These are phyloP conservation scores for Syzygium aromaticum DNA, from an alignment of 345 rosid genomes.

Conservation along the genomic window DNA sequence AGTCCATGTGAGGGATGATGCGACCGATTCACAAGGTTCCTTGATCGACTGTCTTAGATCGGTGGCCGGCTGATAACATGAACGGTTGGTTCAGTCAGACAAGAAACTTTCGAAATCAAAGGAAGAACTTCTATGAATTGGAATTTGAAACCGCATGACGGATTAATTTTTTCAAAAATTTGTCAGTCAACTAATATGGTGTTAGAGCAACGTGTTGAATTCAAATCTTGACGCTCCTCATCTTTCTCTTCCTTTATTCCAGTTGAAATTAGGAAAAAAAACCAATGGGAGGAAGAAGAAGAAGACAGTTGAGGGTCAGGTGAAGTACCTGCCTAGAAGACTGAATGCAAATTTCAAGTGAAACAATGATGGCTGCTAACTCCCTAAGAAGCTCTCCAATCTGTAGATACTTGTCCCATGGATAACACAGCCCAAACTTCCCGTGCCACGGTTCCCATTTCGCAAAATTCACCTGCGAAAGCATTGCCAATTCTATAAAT, in stretches of 20 bases:
- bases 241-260: neutral
- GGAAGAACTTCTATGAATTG: neutral
- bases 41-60: conserved; percentile 15
- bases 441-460: conserved; percentile 99
- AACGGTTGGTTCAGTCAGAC: neutral
- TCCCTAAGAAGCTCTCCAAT: conserved; percentile 57
- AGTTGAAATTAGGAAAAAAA: neutral
- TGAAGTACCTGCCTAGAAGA: conserved; percentile 29
- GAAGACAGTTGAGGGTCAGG: neutral
- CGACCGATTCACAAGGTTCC: conserved; percentile 31
- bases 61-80: conserved; percentile 10
- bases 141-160: neutral
- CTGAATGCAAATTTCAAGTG: conserved; percentile 29
- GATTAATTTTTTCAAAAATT: neutral
- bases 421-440: conserved; percentile 60
- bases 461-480: conserved; percentile 61
- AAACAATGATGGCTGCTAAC: conserved; percentile 26
- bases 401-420: conserved; percentile 62
- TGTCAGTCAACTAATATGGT: neutral
- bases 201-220: neutral
- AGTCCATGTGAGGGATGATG: conserved; percentile 28
- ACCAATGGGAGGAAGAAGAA: neutral
- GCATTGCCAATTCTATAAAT: neutral
- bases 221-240: neutral
- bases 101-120: neutral